Base-by-base conservation (phyloP, 257 asterid species). In the Lithospermum erythrorhizon region DNA sequence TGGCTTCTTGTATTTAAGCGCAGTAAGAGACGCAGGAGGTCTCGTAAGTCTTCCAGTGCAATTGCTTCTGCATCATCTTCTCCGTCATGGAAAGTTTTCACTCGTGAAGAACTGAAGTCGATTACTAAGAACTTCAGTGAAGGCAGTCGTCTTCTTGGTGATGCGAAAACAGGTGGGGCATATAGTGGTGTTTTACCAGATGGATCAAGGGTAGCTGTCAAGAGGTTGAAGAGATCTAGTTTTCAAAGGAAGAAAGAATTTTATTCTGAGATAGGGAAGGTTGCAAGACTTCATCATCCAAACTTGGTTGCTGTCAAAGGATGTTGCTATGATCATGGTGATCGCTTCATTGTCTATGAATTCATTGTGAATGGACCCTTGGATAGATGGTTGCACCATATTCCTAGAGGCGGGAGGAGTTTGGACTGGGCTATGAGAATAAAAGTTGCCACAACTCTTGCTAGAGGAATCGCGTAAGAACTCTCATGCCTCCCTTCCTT, bases 391-490 rank as follows among this genome's bases (percentile, higher is more conserved):
- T 78, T 91, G 45, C 96, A 91, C 79, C 93, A 91, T 73, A 67
- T 83, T 65, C 95, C 95, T 6, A 83, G 94, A 84, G 96, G 98
- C 37, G 95, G 94, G 41, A 81, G 98, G 75, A 83, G 93, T 23
- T 81, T 91, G 82, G 96, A 91, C 73, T 91, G 98, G 98, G 79
- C 88, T 68, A 73, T 78, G 91, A 77, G 98, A 69, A 87, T 91
- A 91, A 87, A 81, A 75, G 83, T 82, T 65, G 95, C 98, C 60
- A 87, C 89, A 19, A 86, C 84, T 61, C 98, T 91, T 29, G 98
- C 98, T 65, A 95, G 87, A 81, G 98, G 96, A 76, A 87, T 91
- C 45, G 96, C 98, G 98, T 91, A 77, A 76, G 98, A 81, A 10
- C 55, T 67, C 29, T 60, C 61, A 53, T n/a, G 27, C 59, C 59